Evolutionary conservation across 176 grass and related monocot species (phyloP).

Genomic region (Alloteropsis semialata): DNA sequence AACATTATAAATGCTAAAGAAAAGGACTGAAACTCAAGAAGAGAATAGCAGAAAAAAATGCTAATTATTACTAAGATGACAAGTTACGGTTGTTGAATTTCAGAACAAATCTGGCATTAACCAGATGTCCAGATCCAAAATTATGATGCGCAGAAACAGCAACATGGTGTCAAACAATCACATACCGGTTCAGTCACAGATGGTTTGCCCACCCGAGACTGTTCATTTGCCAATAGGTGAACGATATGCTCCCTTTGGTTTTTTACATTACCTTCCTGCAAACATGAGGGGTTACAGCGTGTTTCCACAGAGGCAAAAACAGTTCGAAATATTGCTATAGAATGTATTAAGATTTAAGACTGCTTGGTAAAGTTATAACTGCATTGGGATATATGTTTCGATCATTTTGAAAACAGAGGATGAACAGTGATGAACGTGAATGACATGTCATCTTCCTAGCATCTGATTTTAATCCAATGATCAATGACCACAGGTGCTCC

Average conservation of each 20-base stretch:
- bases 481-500: not conserved
- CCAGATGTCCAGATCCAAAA: not conserved
- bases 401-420: not conserved
- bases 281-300: not conserved
- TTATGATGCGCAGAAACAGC: not conserved
- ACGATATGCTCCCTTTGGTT: slow-evolving; percentile 91
- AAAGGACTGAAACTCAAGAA: not conserved
- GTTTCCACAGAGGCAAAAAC: not conserved
- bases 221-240: slow-evolving; percentile 92
- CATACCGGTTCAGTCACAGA: slow-evolving; percentile 72
- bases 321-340: slow-evolving; percentile 8
- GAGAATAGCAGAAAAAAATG: not conserved
- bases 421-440: not conserved
- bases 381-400: not conserved
- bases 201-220: slow-evolving; percentile 70
- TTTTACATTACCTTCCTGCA: slow-evolving; percentile 81
- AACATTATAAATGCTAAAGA: not conserved
- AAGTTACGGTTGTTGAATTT: not conserved
- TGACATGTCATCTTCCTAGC: not conserved
- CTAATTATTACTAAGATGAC: not conserved
- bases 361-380: not conserved
- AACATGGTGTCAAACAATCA: not conserved
- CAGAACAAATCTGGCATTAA: not conserved
- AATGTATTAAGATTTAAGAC: not conserved
- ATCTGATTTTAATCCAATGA: not conserved